Conservation (phyloP, 164 flowering plant species). For the Annona squamosa region DNA sequence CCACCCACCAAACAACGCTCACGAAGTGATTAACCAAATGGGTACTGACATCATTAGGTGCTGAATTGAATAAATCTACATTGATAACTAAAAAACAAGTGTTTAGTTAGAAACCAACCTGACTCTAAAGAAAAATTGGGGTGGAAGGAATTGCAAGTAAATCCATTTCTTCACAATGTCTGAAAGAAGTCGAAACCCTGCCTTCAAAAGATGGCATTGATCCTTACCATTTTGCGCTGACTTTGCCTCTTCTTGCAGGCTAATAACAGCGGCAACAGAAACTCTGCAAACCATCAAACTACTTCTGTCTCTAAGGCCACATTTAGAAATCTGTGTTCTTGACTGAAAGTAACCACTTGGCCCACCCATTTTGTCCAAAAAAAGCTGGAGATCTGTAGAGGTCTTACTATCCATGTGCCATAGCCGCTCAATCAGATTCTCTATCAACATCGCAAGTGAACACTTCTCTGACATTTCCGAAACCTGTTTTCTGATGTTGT, state of each 20-base stretch:
- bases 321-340: conserved; percentile 20
- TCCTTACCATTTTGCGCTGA: conserved; percentile 16
- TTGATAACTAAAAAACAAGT: neutral
- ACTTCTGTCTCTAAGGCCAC: conserved; percentile 28
- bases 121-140: conserved; percentile 52
- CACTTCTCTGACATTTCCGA: conserved; percentile 14
- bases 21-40: too few relatives aligned
- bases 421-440: conserved; percentile 43
- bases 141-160: conserved; percentile 46
- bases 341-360: conserved; percentile 24
- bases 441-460: conserved; percentile 27
- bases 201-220: conserved; percentile 10
- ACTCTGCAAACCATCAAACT: conserved; percentile 35
- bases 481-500: conserved; percentile 7
- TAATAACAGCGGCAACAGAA: conserved; percentile 36
- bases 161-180: conserved; percentile 37
- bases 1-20: too few relatives aligned
- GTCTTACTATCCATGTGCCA: conserved; percentile 40
- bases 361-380: conserved; percentile 27
- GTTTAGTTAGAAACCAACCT: conserved; percentile 39
- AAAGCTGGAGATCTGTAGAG: conserved; percentile 28
- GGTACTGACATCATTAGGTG: too few relatives aligned
- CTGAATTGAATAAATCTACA: too few relatives aligned
- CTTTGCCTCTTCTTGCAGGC: conserved; percentile 30
- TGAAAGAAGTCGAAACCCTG: conserved; percentile 32